Percentiles rank a stretch among this genome's conserved stretches.
phyloP scores from a whole-genome alignment of 176 grass and related monocot species.

The Coix lacrymajobi region DNA sequence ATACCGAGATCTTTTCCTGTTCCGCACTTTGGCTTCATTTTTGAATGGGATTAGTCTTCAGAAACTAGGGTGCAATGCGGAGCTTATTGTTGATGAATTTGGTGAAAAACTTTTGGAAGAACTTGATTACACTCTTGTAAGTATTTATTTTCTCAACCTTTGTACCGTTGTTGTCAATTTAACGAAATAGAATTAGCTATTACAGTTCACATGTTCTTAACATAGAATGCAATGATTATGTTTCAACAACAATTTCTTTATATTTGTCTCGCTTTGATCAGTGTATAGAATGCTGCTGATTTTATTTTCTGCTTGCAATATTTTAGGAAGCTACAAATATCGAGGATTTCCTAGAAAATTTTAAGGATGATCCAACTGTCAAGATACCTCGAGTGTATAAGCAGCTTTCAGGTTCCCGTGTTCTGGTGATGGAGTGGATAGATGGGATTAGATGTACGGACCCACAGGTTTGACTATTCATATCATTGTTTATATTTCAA shows the following conservation, averaged over 20 bases:
- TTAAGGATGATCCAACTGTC: conserved; percentile 94
- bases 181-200: not conserved
- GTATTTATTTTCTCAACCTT: conserved; percentile 31
- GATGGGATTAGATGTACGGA: conserved; percentile 95
- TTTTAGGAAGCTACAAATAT: conserved; percentile 93
- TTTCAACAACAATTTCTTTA: not conserved
- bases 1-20: conserved; percentile 93
- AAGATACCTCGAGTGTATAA: conserved; percentile 97
- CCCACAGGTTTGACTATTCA: conserved; percentile 67
- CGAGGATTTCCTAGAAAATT: conserved; percentile 93
- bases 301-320: not conserved
- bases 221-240: not conserved
- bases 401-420: conserved; percentile 66
- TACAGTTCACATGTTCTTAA: not conserved
- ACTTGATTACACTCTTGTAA: conserved; percentile 99
- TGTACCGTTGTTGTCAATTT: not conserved
- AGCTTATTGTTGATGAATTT: conserved; percentile 99
- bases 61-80: conserved; percentile 98
- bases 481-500: not conserved
- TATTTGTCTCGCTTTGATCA: not conserved
- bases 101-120: conserved; percentile 98
- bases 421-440: conserved; percentile 99
- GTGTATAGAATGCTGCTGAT: not conserved
- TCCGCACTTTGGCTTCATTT: conserved; percentile 88
- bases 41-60: conserved; percentile 96